A percentile compares a stretch with the other conserved stretches of the same genome.
These are phyloP conservation scores for Suillus fuscotomentosus DNA, from an alignment of 768 basidiomycete species.

Conservation along the genomic window DNA sequence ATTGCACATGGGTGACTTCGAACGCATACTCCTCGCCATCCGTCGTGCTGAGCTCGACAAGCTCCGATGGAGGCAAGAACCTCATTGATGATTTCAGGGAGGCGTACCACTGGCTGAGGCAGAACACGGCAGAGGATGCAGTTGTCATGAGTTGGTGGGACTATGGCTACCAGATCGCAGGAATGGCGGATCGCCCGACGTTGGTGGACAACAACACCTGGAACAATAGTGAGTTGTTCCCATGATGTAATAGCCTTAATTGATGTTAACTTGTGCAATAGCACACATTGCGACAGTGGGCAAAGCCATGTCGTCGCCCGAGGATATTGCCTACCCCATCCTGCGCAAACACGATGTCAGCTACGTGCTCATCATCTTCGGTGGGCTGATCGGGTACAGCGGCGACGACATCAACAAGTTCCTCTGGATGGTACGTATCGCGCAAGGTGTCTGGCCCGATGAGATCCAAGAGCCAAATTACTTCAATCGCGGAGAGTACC, in stretches of 20 bases:
- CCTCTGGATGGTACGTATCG: slow-evolving; percentile 96
- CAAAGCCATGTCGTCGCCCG: slow-evolving; percentile 93
- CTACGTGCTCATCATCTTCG: slow-evolving; percentile 97
- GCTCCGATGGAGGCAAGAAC: slow-evolving; percentile 82
- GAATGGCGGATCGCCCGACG: slow-evolving; percentile 96
- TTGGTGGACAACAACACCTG: slow-evolving; percentile 99
- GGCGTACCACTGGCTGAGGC: slow-evolving; percentile 97
- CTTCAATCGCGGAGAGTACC: slow-evolving; percentile 95
- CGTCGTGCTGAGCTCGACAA: slow-evolving; percentile 83
- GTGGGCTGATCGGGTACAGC: slow-evolving; percentile 93
- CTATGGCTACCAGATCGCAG: slow-evolving; percentile 99
- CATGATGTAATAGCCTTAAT: slow-evolving; percentile 2
- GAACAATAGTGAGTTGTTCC: slow-evolving; percentile 87
- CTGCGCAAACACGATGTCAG: slow-evolving; percentile 96
- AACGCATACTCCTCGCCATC: slow-evolving; percentile 97
- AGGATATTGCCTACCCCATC: slow-evolving; percentile 97
- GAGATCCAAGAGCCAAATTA: slow-evolving; percentile 95
- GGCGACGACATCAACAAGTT: slow-evolving; percentile 99
- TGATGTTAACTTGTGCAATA: slow-evolving; percentile 26
- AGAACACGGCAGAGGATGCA: slow-evolving; percentile 89
- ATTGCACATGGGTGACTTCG: slow-evolving; percentile 97
- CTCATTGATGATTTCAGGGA: slow-evolving; percentile 99
- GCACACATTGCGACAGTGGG: slow-evolving; percentile 99
- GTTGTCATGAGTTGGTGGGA: slow-evolving; percentile 99
- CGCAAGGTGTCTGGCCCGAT: slow-evolving; percentile 97